A percentile compares a stretch with the other conserved stretches of the same genome.
phyloP scores from a whole-genome alignment of 495 filamentous ascomycete species.

The Annulohypoxylon nitens region DNA sequence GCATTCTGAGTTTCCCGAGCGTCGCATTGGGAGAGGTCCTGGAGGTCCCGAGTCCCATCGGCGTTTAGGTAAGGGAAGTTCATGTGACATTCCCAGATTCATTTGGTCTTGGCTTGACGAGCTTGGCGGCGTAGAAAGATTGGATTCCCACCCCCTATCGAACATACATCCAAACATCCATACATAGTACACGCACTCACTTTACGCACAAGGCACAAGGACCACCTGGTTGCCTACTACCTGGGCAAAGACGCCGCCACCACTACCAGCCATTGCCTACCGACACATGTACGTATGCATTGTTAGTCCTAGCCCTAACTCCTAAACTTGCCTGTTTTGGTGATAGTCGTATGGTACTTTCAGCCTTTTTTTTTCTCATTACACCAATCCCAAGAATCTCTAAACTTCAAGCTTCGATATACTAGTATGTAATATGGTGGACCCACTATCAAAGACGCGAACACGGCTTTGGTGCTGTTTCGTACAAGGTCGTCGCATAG shows the following conservation, averaged over 20 bases:
- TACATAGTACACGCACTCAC: not conserved
- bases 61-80: constrained; percentile 51
- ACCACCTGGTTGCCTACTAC: constrained; percentile 35
- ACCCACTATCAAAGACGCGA: constrained; percentile 11
- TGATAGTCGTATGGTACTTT: not conserved
- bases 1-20: constrained; percentile 49
- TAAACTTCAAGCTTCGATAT: constrained; percentile 22
- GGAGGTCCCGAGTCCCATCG: constrained; percentile 39
- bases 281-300: constrained; percentile 11
- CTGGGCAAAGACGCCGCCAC: constrained; percentile 11
- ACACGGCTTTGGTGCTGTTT: constrained; percentile 23
- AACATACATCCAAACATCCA: not conserved
- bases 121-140: constrained; percentile 38
- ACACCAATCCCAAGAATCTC: not conserved
- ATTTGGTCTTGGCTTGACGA: constrained; percentile 36
- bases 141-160: constrained; percentile 44
- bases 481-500: constrained; percentile 19
- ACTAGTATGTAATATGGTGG: constrained; percentile 6
- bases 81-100: constrained; percentile 51
- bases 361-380: not conserved
- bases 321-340: constrained; percentile 14
- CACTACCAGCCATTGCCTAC: constrained; percentile 18
- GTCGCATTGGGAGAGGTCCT: constrained; percentile 44
- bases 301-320: not conserved
- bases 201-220: constrained; percentile 1